These are phyloP conservation scores for Tympanopsis confertula DNA, from an alignment of 2,329 filamentous ascomycete species.

Conservation along the genomic window DNA sequence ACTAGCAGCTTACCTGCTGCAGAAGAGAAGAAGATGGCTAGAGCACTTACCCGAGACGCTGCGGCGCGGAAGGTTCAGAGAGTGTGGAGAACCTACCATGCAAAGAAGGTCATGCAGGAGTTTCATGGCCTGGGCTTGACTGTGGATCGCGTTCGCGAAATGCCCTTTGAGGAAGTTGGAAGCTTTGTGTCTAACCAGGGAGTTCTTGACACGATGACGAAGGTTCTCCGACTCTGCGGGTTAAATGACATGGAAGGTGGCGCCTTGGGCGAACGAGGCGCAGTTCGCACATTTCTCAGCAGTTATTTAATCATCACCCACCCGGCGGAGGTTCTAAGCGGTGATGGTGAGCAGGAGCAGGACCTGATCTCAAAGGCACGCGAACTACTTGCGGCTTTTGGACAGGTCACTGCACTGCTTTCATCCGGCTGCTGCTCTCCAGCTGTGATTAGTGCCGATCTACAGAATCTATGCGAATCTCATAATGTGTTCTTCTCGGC, in stretches of 20 bases:
- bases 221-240: conserved; percentile 41
- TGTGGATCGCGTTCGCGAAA: conserved; percentile 34
- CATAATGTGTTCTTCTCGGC: conserved; percentile 48
- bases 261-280: conserved; percentile 31
- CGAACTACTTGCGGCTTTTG: conserved; percentile 43
- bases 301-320: conserved; percentile 52
- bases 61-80: conserved; percentile 45
- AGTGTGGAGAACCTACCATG: conserved; percentile 38
- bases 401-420: conserved; percentile 35
- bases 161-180: conserved; percentile 47
- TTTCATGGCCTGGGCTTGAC: conserved; percentile 39
- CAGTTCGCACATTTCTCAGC: conserved; percentile 50
- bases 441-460: conserved; percentile 29
- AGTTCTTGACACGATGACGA: conserved; percentile 38
- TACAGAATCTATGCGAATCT: conserved; percentile 36
- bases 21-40: conserved; percentile 26
- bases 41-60: conserved; percentile 30
- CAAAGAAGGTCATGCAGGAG: conserved; percentile 32
- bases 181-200: conserved; percentile 37
- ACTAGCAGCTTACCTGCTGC: conserved; percentile 34
- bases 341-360: conserved; percentile 48
- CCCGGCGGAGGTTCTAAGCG: conserved; percentile 45
- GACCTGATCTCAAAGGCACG: conserved; percentile 49
- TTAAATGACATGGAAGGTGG: conserved; percentile 37
- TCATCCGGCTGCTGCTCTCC: conserved; percentile 24